These are phyloP conservation scores for Coniophora puteana DNA, from an alignment of 1,284 basidiomycete genomes.

Conservation along the genomic window DNA sequence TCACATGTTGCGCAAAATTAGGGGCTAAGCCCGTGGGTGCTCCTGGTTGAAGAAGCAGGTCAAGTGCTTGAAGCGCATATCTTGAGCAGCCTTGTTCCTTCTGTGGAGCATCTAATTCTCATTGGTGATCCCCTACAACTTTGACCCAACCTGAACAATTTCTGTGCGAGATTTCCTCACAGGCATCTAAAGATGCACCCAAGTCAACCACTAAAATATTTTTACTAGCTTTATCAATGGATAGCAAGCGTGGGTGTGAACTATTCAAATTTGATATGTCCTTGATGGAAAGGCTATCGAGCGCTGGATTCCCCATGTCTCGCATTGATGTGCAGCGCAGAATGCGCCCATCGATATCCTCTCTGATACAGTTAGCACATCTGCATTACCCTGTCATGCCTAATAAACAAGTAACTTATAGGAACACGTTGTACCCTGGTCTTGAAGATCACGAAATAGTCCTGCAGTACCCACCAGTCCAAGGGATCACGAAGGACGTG, in stretches of 20 bases:
- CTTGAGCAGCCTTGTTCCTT: conserved; percentile 56
- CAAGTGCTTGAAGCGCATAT: conserved; percentile 77
- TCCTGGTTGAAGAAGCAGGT: conserved; percentile 71
- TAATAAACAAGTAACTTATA: conserved; percentile 20
- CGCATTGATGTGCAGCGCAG: conserved; percentile 57
- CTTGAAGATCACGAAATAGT: conserved; percentile 56
- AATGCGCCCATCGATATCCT: conserved; percentile 55
- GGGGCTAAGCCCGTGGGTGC: conserved; percentile 49
- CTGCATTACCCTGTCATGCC: not conserved
- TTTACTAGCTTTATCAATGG: conserved; percentile 46
- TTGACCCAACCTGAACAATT: conserved; percentile 63
- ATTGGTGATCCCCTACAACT: conserved; percentile 74
- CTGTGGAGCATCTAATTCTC: conserved; percentile 59
- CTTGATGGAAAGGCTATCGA: conserved; percentile 58
- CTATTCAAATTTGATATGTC: conserved; percentile 60
- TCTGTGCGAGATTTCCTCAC: conserved; percentile 35
- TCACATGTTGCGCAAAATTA: conserved; percentile 22
- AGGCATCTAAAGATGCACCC: not conserved
- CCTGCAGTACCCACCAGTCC: conserved; percentile 44
- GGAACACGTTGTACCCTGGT: conserved; percentile 54
- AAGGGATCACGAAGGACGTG: conserved; percentile 53
- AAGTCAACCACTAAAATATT: conserved; percentile 6
- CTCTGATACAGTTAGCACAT: conserved; percentile 44
- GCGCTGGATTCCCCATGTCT: conserved; percentile 50
- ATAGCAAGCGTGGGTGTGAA: conserved; percentile 41